These are phyloP conservation scores for Lanzia echinophila DNA, from an alignment of 2,329 filamentous ascomycete species.

Conservation along the genomic window DNA sequence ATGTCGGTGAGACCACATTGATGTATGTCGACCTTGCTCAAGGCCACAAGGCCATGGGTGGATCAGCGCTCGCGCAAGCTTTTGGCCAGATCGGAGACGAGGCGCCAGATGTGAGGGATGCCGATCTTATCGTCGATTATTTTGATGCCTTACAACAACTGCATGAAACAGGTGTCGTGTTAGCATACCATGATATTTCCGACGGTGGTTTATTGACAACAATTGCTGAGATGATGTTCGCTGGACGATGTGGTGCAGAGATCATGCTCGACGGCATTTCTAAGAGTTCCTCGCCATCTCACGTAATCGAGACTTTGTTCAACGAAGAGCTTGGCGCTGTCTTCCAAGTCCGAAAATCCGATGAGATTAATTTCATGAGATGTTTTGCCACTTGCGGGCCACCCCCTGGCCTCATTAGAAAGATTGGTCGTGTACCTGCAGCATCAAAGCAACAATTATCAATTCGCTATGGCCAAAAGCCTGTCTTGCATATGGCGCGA, in stretches of 20 bases:
- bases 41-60: conserved; percentile 76
- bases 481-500: conserved; percentile 64
- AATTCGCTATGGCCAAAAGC: conserved; percentile 63
- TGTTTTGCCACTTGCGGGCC: conserved; percentile 90
- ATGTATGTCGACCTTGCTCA: conserved; percentile 86
- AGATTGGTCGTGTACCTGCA: conserved; percentile 70
- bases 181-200: conserved; percentile 91
- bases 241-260: conserved; percentile 81
- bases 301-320: conserved; percentile 75
- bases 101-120: conserved; percentile 77
- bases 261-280: conserved; percentile 72
- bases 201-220: conserved; percentile 91
- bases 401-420: conserved; percentile 72
- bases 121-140: conserved; percentile 77
- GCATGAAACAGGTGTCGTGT: conserved; percentile 63
- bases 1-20: conserved; percentile 81
- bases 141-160: conserved; percentile 74
- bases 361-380: conserved; percentile 78
- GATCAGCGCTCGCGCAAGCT: conserved; percentile 84
- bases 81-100: conserved; percentile 81
- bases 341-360: conserved; percentile 83
- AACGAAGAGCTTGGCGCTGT: conserved; percentile 94
- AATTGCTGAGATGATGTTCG: conserved; percentile 96
- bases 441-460: conserved; percentile 67
- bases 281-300: conserved; percentile 50